phyloP scores from a whole-genome alignment of 129 eudicot genomes.

The Kitagawia praeruptora region DNA sequence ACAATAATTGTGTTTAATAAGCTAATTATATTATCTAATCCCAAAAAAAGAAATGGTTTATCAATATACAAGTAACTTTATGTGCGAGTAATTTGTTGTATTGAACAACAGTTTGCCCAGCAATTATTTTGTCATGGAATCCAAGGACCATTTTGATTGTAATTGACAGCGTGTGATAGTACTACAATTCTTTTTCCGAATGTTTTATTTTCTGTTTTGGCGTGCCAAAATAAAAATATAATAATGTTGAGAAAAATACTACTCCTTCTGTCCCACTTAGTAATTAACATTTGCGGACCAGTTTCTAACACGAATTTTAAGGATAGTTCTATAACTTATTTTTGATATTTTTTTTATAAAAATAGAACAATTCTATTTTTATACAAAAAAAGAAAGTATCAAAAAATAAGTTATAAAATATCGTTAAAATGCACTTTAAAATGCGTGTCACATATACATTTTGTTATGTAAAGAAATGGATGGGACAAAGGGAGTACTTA shows the following conservation, averaged over 20 bases:
- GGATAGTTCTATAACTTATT: no score
- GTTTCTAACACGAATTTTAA: no score
- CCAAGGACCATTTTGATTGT: background rate
- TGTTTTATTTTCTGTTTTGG: background rate
- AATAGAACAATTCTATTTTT: no score
- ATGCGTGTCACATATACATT: no score
- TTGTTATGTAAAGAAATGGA: no score
- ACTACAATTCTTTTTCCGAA: background rate
- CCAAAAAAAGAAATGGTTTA: background rate
- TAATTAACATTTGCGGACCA: no score
- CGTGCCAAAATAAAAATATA: background rate
- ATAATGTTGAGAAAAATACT: background rate
- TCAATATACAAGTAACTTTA: background rate
- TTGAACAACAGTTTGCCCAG: background rate
- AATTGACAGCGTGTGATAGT: background rate
- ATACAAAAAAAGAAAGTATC: no score
- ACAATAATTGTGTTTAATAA: conserved; percentile 8
- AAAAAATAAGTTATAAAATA: no score
- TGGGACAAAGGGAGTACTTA: no score
- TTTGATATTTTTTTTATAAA: no score
- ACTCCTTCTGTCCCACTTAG: no score
- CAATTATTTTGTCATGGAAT: conserved; percentile 4
- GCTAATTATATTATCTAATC: background rate
- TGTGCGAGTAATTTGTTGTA: background rate
- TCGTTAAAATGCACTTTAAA: no score